Conservation (phyloP, 1,284 basidiomycete genomes). For the Apiotrichum porosum region DNA sequence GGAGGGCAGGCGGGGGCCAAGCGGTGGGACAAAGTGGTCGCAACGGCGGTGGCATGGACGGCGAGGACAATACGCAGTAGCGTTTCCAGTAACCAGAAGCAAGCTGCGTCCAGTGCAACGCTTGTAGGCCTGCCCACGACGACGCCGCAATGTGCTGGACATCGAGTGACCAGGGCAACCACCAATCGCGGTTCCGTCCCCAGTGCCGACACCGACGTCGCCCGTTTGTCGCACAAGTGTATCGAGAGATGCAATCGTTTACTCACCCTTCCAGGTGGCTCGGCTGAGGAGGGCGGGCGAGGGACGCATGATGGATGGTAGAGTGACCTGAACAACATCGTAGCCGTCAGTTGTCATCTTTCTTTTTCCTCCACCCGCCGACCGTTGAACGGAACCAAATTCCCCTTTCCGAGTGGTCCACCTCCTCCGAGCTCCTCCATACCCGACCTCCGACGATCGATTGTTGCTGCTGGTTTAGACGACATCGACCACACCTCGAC, state of each 20-base stretch:
- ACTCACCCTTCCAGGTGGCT: slow-evolving; percentile 52
- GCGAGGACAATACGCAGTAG: too few species aligned
- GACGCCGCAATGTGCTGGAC: too few species aligned
- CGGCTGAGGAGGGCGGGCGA: slow-evolving; percentile 29
- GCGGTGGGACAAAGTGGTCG: too few species aligned
- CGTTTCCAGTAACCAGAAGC: too few species aligned
- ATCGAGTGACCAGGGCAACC: too few species aligned
- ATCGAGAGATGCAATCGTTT: too few species aligned
- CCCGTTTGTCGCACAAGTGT: too few species aligned
- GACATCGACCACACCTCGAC: not conserved
- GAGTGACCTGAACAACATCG: not conserved
- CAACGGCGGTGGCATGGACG: too few species aligned
- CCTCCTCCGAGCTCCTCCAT: not conserved
- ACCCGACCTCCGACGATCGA: not conserved
- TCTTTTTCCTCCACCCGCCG: slow-evolving; percentile 14
- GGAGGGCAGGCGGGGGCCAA: not conserved
- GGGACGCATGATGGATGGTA: slow-evolving; percentile 12
- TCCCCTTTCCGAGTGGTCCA: not conserved
- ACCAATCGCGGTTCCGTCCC: too few species aligned
- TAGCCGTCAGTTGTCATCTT: not conserved
- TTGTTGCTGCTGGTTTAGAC: not conserved
- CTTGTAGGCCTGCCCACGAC: too few species aligned
- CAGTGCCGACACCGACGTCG: not conserved
- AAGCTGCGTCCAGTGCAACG: too few species aligned
- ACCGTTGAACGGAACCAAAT: slow-evolving; percentile 9